Percentiles rank a stretch among this genome's conserved stretches.
Evolutionary conservation across 2,329 filamentous ascomycete species (phyloP).

Genomic region (Ophiostoma fasciatum): DNA sequence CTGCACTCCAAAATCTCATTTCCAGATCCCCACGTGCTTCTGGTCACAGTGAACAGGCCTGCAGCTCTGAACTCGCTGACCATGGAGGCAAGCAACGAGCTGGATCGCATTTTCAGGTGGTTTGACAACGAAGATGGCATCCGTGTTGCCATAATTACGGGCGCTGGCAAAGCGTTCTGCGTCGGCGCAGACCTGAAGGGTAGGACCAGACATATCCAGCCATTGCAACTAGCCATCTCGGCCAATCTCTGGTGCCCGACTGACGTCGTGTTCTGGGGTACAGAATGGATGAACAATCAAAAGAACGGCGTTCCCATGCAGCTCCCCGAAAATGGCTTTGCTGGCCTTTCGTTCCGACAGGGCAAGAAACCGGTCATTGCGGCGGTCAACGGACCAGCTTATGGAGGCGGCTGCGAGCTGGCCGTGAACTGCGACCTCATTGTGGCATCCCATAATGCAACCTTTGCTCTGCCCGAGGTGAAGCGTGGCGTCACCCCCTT

Average conservation of each 20-base stretch:
- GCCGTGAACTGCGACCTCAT: constrained; percentile 45
- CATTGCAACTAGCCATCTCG: constrained; percentile 13
- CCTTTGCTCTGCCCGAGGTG: constrained; percentile 51
- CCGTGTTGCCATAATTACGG: constrained; percentile 33
- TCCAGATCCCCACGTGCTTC: constrained; percentile 30
- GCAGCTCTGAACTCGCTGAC: constrained; percentile 31
- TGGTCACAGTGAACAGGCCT: constrained; percentile 38
- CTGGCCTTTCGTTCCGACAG: constrained; percentile 28
- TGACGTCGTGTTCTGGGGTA: too few species aligned
- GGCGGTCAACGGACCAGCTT: constrained; percentile 46
- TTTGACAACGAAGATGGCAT: constrained; percentile 35
- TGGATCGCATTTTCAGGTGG: constrained; percentile 34
- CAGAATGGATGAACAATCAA: background rate
- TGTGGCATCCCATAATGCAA: constrained; percentile 34
- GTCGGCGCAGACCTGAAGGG: constrained; percentile 41
- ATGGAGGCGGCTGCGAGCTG: constrained; percentile 48
- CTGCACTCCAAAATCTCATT: constrained; percentile 26
- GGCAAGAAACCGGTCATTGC: constrained; percentile 49
- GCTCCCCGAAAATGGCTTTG: constrained; percentile 9
- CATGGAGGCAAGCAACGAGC: constrained; percentile 30
- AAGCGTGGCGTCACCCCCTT: constrained; percentile 55
- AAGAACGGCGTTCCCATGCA: background rate
- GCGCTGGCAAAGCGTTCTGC: constrained; percentile 37
- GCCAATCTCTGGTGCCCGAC: too few species aligned
- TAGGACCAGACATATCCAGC: constrained; percentile 18